Percentiles rank a stretch among this genome's conserved stretches.
Evolutionary conservation across 495 filamentous ascomycete species (phyloP).

Genomic region (Pseudoneurospora amorphoporcata): DNA sequence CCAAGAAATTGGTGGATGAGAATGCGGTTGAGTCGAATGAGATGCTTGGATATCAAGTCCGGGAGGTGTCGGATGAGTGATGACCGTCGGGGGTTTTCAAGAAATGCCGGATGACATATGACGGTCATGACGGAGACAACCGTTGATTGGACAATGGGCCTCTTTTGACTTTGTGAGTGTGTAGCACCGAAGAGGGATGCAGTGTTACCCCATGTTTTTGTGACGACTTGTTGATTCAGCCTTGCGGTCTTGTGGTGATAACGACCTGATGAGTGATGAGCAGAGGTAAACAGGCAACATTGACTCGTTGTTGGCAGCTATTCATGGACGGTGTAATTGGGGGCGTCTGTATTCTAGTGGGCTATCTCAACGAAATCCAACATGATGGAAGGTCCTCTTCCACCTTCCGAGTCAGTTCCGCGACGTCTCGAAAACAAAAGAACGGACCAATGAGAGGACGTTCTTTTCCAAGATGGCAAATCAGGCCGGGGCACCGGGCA

Average conservation of each 20-base stretch:
- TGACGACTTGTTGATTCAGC: not conserved
- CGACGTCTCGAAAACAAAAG: not conserved
- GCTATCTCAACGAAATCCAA: not conserved
- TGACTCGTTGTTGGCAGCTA: not conserved
- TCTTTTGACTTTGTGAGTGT: not conserved
- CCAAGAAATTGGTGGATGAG: constrained; percentile 56
- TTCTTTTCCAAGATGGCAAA: not conserved
- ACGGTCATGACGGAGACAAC: not conserved
- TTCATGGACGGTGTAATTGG: not conserved
- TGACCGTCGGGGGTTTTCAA: not conserved
- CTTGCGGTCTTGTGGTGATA: not conserved
- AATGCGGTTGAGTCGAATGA: constrained; percentile 49
- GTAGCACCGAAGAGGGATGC: not conserved
- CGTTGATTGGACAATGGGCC: not conserved
- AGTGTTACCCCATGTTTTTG: not conserved
- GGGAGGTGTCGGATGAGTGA: constrained; percentile 10
- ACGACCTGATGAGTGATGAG: not conserved
- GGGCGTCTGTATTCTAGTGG: no score
- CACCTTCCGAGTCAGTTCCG: not conserved
- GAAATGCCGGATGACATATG: not conserved
- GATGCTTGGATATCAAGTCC: constrained; percentile 41
- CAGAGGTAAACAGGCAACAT: not conserved
- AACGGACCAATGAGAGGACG: not conserved
- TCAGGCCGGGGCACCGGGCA: not conserved
- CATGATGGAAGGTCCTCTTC: no score